phyloP scores from a whole-genome alignment of 352 stramenopile species.

The Phytopythium helicoides region DNA sequence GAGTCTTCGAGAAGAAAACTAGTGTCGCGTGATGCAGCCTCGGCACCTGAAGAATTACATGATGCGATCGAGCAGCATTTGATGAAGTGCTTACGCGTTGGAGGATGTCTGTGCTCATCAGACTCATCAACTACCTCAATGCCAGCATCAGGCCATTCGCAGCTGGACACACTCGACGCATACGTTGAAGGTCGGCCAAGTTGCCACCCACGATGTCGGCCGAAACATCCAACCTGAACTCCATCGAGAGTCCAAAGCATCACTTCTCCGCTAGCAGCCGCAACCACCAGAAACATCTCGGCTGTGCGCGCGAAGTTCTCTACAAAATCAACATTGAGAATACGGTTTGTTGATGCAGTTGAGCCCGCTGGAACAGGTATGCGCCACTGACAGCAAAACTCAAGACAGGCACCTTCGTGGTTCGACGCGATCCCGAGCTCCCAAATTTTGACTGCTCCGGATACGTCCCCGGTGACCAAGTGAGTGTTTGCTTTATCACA shows the following conservation, averaged over 20 bases:
- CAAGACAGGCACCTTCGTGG: slow-evolving; percentile 58
- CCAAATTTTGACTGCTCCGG: slow-evolving; percentile 64
- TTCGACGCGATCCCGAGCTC: slow-evolving; percentile 48
- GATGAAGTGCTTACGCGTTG: slow-evolving; percentile 39
- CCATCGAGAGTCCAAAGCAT: slow-evolving; percentile 75
- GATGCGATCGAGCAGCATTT: slow-evolving; percentile 52
- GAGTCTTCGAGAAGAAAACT: slow-evolving; percentile 70
- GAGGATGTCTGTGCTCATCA: slow-evolving; percentile 7
- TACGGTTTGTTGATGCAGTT: slow-evolving; percentile 18
- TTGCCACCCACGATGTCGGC: slow-evolving; percentile 58
- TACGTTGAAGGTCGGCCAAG: slow-evolving; percentile 57
- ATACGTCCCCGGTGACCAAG: slow-evolving; percentile 53
- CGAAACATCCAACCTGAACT: slow-evolving; percentile 64
- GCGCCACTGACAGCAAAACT: slow-evolving; percentile 54
- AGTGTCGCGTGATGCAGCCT: slow-evolving; percentile 26
- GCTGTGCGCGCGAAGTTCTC: slow-evolving; percentile 49
- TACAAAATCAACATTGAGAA: slow-evolving; percentile 59
- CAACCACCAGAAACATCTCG: slow-evolving; percentile 64
- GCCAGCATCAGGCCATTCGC: slow-evolving; percentile 32
- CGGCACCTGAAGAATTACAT: slow-evolving; percentile 34
- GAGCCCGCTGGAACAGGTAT: slow-evolving; percentile 13
- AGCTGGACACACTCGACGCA: slow-evolving; percentile 32
- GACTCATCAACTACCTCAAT: slow-evolving; percentile 8
- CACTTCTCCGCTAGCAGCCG: slow-evolving; percentile 61
- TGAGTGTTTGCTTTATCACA: slow-evolving; percentile 63